Percentiles rank a stretch among this genome's conserved stretches.
Conservation (phyloP, 768 basidiomycete species). For the Sarcodon aspratus region DNA sequence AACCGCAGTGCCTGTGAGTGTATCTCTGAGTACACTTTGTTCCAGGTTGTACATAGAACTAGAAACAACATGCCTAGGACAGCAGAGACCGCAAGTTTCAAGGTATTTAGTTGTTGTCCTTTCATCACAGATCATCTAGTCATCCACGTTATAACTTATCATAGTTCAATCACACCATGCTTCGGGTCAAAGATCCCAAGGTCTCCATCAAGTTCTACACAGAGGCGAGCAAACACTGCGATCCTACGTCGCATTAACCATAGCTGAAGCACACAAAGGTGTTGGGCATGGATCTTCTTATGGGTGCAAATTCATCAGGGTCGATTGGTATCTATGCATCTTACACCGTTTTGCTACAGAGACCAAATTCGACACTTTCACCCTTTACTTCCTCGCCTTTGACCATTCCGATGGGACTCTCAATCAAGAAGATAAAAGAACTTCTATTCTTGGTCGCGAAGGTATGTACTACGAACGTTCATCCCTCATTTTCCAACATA, state of each 20-base stretch:
- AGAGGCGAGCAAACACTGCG: conserved; percentile 31
- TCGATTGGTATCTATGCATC: conserved; percentile 1
- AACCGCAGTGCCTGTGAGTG: no score
- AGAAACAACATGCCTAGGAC: conserved; percentile 45
- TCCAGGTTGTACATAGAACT: no score
- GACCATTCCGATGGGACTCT: conserved; percentile 41
- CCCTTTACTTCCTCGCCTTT: conserved; percentile 81
- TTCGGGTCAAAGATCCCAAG: conserved; percentile 82
- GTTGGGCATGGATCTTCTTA: conserved; percentile 70
- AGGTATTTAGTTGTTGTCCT: conserved; percentile 22
- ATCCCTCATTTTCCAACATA: not conserved
- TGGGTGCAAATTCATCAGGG: conserved; percentile 23
- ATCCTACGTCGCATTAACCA: not conserved
- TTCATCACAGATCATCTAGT: not conserved
- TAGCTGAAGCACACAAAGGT: conserved; percentile 19
- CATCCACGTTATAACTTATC: not conserved
- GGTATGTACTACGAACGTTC: conserved; percentile 26
- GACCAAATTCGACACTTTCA: conserved; percentile 47
- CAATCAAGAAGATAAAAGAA: conserved; percentile 40
- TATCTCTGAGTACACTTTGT: no score
- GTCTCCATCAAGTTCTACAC: conserved; percentile 73
- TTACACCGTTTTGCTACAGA: conserved; percentile 24
- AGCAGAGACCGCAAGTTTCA: conserved; percentile 54
- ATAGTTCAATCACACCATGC: conserved; percentile 82
- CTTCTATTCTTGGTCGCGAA: conserved; percentile 48